Evolutionary conservation across 106 monocot species (phyloP), one percentile per base, ranked within the genome.

Genomic region (Allium sativum): DNA sequence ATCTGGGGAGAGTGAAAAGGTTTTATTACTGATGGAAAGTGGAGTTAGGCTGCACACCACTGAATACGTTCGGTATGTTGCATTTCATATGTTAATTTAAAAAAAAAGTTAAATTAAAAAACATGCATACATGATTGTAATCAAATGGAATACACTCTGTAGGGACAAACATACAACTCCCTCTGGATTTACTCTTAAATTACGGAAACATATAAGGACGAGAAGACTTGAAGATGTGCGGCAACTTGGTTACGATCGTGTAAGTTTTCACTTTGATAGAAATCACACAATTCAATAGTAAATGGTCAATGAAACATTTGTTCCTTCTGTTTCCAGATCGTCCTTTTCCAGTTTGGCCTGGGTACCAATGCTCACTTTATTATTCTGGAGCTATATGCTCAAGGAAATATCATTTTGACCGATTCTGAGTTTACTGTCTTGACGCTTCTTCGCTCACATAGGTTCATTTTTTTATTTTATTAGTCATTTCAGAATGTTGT

Each of bases 1-100:
- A 58, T 98, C 96, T 44, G 96, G 96, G 67, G 96, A 91, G 72
- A 92, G 92, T 21, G 96, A 98, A 71, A 98, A 98, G 70, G 96
- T 98, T 67, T 62, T 98, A 18, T 58, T 98, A 21, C 64, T 98
- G 53, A 98, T 98, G 82, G 96, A 98, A 66, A 98, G 96, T 63
- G 96, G 96, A 61, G 71, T 79, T 65, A 84, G 96, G 52, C 75
- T 98, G 69, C 96, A 98, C 68, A 92, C 91, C 31, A 98, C 96
- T 68, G 78, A 80, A 56, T 95, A 94, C 77, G 79, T 79, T 14
- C 66, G 87, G 93, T 84, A 68, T 55, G 73, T 18, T 46, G 31
- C 31, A 31, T 31, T 3, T 31, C 5, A 31, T 31, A 31, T 31
- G 5, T 31, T 31, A 1, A 31, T 31, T 31, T 31, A 31, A n/a